phyloP scores from a whole-genome alignment of 2,329 filamentous ascomycete species.

The Cladophialophora immunda region DNA sequence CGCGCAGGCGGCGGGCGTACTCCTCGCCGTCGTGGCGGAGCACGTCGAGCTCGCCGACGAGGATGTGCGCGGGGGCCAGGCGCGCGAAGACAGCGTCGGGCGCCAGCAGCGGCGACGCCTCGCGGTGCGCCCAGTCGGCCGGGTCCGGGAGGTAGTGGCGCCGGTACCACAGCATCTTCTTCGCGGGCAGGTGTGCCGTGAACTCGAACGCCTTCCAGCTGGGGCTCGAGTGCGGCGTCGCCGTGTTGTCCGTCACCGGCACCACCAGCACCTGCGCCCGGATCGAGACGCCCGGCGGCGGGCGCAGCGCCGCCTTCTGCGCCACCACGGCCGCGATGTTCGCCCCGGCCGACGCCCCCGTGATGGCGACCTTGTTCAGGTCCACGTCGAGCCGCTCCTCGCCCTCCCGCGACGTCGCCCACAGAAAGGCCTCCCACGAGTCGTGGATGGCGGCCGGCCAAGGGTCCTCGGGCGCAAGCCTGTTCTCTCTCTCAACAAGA shows the following conservation, averaged over 20 bases:
- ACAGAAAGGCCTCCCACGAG: constrained; percentile 64
- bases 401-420: constrained; percentile 45
- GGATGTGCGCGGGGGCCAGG: constrained; percentile 61
- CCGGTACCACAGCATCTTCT: constrained; percentile 70
- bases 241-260: constrained; percentile 67
- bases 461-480: constrained; percentile 65
- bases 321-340: constrained; percentile 63
- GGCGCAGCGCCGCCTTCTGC: constrained; percentile 56
- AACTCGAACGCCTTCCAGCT: constrained; percentile 63
- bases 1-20: constrained; percentile 59
- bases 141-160: constrained; percentile 63
- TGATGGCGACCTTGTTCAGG: constrained; percentile 55
- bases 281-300: constrained; percentile 24
- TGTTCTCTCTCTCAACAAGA: constrained; percentile 38
- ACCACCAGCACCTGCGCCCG: constrained; percentile 63
- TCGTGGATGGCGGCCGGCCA: constrained; percentile 67
- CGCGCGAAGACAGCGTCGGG: constrained; percentile 56
- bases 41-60: constrained; percentile 66
- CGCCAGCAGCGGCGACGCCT: constrained; percentile 65
- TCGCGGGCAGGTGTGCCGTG: constrained; percentile 61
- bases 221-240: constrained; percentile 52
- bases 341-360: constrained; percentile 62
- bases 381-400: constrained; percentile 50
- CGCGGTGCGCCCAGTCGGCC: constrained; percentile 57
- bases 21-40: constrained; percentile 62